Evolutionary conservation across 2,329 filamentous ascomycete genomes (phyloP), one percentile per base, ranked within the genome.

Genomic region (Cladosporium oxysporum): DNA sequence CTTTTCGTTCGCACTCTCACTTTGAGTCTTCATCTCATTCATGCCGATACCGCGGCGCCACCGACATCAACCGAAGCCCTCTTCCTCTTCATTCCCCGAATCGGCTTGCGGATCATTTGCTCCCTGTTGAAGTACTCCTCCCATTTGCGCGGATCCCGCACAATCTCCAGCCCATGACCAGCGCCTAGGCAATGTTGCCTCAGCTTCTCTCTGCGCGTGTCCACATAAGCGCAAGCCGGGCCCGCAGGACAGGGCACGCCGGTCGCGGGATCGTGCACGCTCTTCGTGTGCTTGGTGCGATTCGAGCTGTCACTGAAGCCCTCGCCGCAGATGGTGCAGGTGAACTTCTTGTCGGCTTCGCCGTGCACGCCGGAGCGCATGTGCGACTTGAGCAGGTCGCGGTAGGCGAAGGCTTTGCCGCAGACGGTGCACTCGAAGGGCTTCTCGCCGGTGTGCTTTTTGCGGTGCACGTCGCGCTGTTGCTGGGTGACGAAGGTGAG

Each of bases 381-480:
- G 70, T 91, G 89, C 81, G 89, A 89, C n/a, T 87, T 90, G 8
- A 66, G 60, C 55, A 66, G 35, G 58, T 68, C 57, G 55, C 55
- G 53, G 53, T 64, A 58, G 62, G 88, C 87, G 72, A 91, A 91
- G 0, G 81, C 79, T 72, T 87, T 87, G 26, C 75, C 77, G 64
- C 75, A 76, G 14, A 67, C 68, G 33, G 62, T 71, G 73, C 89
- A 91, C 49, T 82, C 78, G 77, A 87, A 88, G 29, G 88, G 88
- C 68, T 86, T 88, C 67, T 87, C 84, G 47, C 87, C 86, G 0
- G 87, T 88, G 71, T 91, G 89, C 2, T 85, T 89, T 21, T 88
- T 84, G 73, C 86, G 82, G 70, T 91, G 89, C 73, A 90, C 88
- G 50, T 87, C 84, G 7, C 91, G 81, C 0, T 89, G 87, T 74